A percentile compares a stretch with the other conserved stretches of the same genome.
Conservation (phyloP, 768 basidiomycete genomes). For the Terana coerulea region DNA sequence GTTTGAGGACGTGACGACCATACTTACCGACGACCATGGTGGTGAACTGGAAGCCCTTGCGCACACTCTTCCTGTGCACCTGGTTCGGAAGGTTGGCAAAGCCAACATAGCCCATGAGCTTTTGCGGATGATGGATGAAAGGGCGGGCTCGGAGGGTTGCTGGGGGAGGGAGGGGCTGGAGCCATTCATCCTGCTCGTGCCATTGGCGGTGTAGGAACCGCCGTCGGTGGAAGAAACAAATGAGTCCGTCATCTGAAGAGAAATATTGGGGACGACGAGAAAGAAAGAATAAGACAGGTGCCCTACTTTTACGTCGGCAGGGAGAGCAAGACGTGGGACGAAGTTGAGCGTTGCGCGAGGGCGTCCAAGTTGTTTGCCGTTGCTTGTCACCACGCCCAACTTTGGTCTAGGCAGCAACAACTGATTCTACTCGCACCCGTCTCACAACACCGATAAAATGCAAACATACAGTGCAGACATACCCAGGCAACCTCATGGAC, state of each 20-base stretch:
- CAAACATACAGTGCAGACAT: background rate
- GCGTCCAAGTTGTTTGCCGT: slow-evolving; percentile 30
- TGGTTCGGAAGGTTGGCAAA: slow-evolving; percentile 99
- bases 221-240: slow-evolving; percentile 67
- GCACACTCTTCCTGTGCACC: slow-evolving; percentile 96
- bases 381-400: slow-evolving; percentile 29
- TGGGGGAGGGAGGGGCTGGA: slow-evolving; percentile 54
- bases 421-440: slow-evolving; percentile 14
- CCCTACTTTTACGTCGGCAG: slow-evolving; percentile 41
- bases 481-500: slow-evolving; percentile 5
- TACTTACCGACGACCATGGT: slow-evolving; percentile 97
- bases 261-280: slow-evolving; percentile 19
- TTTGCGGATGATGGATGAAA: slow-evolving; percentile 64
- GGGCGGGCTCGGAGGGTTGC: slow-evolving; percentile 23
- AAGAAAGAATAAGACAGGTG: slow-evolving; percentile 30
- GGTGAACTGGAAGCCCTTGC: slow-evolving; percentile 99
- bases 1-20: slow-evolving; percentile 16
- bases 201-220: slow-evolving; percentile 56
- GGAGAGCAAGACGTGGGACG: slow-evolving; percentile 39
- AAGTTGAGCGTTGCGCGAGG: slow-evolving; percentile 37
- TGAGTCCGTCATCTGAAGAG: slow-evolving; percentile 66
- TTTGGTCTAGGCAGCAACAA: slow-evolving; percentile 47
- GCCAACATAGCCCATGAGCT: slow-evolving; percentile 92
- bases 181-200: slow-evolving; percentile 56
- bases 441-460: background rate